phyloP scores from a whole-genome alignment of 768 basidiomycete species.

The Serendipita sp. region DNA sequence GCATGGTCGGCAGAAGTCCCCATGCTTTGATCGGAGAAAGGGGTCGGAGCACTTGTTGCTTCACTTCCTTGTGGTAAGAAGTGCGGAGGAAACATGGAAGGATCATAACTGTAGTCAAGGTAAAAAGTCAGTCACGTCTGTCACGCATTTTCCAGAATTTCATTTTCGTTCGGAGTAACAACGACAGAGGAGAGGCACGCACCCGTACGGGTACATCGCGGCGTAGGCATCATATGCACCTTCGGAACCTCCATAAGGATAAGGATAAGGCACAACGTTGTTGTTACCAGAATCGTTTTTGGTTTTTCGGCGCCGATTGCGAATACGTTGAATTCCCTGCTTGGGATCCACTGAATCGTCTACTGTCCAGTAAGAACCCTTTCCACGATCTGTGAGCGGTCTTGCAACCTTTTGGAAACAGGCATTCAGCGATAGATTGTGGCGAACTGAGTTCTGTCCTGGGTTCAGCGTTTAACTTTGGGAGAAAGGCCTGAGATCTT shows the following conservation, averaged over 20 bases:
- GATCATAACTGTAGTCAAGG: not conserved
- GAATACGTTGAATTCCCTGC: slow-evolving; percentile 73
- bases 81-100: slow-evolving; percentile 1
- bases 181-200: not conserved
- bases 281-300: slow-evolving; percentile 19
- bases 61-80: not conserved
- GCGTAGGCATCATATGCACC: not conserved
- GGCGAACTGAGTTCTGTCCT: slow-evolving; percentile 71
- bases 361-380: slow-evolving; percentile 86
- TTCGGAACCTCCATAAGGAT: not conserved
- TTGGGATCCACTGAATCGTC: slow-evolving; percentile 81
- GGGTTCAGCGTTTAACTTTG: slow-evolving; percentile 3
- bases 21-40: not conserved
- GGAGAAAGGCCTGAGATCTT: not conserved
- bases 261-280: not conserved
- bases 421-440: slow-evolving; percentile 78
- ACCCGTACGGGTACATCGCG: slow-evolving; percentile 7
- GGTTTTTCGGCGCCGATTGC: slow-evolving; percentile 41
- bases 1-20: not conserved
- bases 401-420: slow-evolving; percentile 85
- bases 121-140: not conserved
- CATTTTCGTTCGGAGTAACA: not conserved
- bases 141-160: not conserved
- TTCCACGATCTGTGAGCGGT: slow-evolving; percentile 77
- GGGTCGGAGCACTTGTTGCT: not conserved